These are phyloP conservation scores for rapeseed (Brassica napus) DNA, from an alignment of 345 rosid genomes.

Conservation along the genomic window DNA sequence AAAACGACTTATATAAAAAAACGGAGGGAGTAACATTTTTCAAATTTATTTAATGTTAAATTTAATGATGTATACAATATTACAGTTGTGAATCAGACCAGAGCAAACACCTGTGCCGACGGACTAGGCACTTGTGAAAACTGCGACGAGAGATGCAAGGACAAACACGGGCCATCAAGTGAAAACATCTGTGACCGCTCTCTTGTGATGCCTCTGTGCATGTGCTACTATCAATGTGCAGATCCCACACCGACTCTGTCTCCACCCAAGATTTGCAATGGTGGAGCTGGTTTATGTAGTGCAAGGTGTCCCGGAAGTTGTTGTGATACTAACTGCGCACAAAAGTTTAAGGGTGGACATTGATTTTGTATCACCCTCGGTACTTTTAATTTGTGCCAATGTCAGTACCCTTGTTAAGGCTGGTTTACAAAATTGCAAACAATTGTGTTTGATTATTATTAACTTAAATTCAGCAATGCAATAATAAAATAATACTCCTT, in stretches of 20 bases:
- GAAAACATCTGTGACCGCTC: background rate
- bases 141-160: conserved; percentile 26
- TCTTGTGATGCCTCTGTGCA: background rate
- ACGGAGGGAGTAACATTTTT: background rate
- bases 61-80: background rate
- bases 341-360: conserved; percentile 15
- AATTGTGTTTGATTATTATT: background rate
- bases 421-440: background rate
- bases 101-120: background rate
- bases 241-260: background rate
- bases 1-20: no score
- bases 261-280: background rate
- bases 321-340: conserved; percentile 14
- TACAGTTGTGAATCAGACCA: conserved; percentile 10
- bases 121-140: conserved; percentile 19
- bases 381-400: conserved; percentile 9
- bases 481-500: background rate
- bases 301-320: background rate
- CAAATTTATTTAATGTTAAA: background rate
- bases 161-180: conserved; percentile 32
- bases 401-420: conserved; percentile 20
- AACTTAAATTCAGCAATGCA: background rate
- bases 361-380: conserved; percentile 24
- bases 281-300: conserved; percentile 14
- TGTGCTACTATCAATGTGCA: background rate